Evolutionary conservation across 1,284 basidiomycete species (phyloP), one percentile per base, ranked within the genome.

Genomic region (Ceratobasidium sp.): DNA sequence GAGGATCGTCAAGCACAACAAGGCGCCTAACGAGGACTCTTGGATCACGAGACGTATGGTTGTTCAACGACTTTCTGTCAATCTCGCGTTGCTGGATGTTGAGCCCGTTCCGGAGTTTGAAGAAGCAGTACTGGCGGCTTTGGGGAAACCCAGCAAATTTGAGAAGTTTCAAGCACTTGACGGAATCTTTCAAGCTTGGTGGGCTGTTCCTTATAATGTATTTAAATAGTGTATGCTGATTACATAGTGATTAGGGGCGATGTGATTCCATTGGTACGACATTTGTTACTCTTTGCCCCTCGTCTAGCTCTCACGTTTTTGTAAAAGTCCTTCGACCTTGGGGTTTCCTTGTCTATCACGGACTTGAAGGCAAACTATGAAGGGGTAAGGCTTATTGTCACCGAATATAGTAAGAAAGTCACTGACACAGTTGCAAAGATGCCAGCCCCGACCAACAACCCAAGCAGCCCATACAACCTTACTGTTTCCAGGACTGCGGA

Each of bases 231-330:
- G 6, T 54, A 5, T 14, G 9, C 14, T 28, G 44, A 35, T 18
- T 2, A 1, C 6, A 7, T 30, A 2, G 46, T 18, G 11, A 21
- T 54, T 23, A 69, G 66, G 66, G 66, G 66, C 18, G 66, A 69
- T 69, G 54, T 69, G 1, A n/a, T 69, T 30, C 38, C 66, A 5
- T 21, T 69, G 26, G 66, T 69, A 69, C 13, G 50, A 11, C 9
- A 18, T 62, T 26, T 18, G 14, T 32, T 35, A 7, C 3, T 3
- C 11, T 5, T 1, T 14, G 16, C 8, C 1, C 9, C 44, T 26
- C 26, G 11, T 3, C 2, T 13, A 2, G 8, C 21, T 14, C 23
- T 43, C n/a, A 26, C 35, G 47, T 58, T 21, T 3, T 18, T 26
- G 28, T 46, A n/a, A 5, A 44, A 69, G 66, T 23, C 13, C 1